Evolutionary conservation across 2,329 filamentous ascomycete genomes (phyloP), one percentile per base, ranked within the genome.

Genomic region (Fusarium sp.): DNA sequence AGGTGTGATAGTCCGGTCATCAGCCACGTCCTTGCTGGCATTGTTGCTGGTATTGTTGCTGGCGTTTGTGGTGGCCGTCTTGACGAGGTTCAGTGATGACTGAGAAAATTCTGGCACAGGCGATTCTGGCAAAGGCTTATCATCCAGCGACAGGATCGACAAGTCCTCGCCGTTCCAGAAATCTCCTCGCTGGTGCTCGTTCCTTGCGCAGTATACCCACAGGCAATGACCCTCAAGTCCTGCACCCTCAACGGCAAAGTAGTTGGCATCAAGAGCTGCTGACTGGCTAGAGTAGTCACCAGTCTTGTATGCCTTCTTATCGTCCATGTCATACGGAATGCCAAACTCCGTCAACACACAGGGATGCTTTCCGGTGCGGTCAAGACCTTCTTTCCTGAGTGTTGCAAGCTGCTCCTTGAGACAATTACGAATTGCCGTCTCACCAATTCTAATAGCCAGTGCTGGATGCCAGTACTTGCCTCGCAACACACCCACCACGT

Each of bases 241-340:
- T 34, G 93, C 91, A 0, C 92, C 93, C 81, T 99, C 96, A 0
- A 97, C 85, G 0, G 91, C 96, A 81, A 90, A 99, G 77, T 97
- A 93, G 77, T 98, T 99, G 58, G 96, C 96, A 80, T 99, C 96
- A 83, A 99, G 90, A 6, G 96, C 96, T 2, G 92, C 89, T 33
- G 91, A 92, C 78, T 99, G 96, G 74, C 93, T 97, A 46, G 91
- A 91, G 80, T 97, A 99, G 79, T 99, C 92, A 7, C 96, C 96
- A 6, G 93, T 97, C 80, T 93, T 92, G 81, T 99, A 99, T 1
- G 96, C 96, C 75, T 96, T 86, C 80, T 97, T 94, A 71, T 97
- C 90, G 76, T 99, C 95, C 96, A 99, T 98, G 77, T 99, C 96
- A 77, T 97, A 99, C 0, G 96, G 96, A 63, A 99, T 97, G 7